These are phyloP conservation scores for Exserohilum rostratum DNA, from an alignment of 2,329 filamentous ascomycete species.

Conservation along the genomic window DNA sequence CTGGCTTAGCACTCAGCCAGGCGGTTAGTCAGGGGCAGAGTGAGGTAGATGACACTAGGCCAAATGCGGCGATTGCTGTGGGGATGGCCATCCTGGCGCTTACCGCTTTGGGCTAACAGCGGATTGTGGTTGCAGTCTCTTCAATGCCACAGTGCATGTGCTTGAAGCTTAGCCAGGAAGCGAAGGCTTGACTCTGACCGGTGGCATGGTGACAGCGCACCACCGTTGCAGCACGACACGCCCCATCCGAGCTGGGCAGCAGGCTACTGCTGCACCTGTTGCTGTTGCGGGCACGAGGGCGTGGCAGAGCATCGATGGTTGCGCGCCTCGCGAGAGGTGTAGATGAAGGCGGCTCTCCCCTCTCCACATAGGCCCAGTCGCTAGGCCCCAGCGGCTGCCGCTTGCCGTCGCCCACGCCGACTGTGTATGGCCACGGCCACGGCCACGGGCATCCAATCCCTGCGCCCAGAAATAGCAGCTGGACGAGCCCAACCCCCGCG, in stretches of 20 bases:
- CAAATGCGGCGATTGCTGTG: not conserved
- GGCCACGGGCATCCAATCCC: slow-evolving; percentile 19
- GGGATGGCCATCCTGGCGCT: not conserved
- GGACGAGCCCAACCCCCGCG: slow-evolving; percentile 25
- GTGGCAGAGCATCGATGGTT: too few relatives aligned
- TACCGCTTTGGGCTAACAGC: slow-evolving; percentile 13
- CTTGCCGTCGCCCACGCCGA: slow-evolving; percentile 6
- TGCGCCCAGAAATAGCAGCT: slow-evolving; percentile 35
- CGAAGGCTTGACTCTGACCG: slow-evolving; percentile 23
- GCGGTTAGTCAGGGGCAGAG: not conserved
- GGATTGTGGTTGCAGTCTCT: slow-evolving; percentile 20
- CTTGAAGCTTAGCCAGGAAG: slow-evolving; percentile 26
- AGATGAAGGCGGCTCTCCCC: too few relatives aligned
- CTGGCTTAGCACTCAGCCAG: too few relatives aligned
- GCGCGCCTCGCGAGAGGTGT: too few relatives aligned
- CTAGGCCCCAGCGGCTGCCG: slow-evolving; percentile 13
- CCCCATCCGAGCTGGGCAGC: too few relatives aligned
- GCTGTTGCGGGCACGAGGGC: too few relatives aligned
- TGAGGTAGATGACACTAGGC: not conserved
- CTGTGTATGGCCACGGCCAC: not conserved
- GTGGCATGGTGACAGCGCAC: slow-evolving; percentile 15
- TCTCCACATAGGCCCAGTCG: not conserved
- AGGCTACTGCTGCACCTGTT: not conserved
- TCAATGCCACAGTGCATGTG: slow-evolving; percentile 1
- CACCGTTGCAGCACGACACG: slow-evolving; percentile 3